Conservation (phyloP, 1,284 basidiomycete genomes). For the Cutaneotrichosporon spelunceum region DNA sequence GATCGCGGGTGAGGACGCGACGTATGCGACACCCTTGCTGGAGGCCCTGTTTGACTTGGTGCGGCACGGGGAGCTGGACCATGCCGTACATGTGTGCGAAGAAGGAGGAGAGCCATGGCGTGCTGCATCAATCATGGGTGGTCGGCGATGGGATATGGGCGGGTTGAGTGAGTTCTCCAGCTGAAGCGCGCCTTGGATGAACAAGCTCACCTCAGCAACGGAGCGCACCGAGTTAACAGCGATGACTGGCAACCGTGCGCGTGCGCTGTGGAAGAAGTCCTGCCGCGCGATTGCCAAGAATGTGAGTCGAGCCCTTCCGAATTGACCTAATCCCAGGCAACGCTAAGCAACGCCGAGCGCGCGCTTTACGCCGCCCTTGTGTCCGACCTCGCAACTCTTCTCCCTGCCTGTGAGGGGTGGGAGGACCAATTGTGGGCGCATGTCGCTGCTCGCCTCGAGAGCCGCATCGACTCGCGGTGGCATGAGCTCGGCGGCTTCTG, state of each 20-base stretch:
- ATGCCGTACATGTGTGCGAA: slow-evolving; percentile 77
- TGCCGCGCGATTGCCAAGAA: slow-evolving; percentile 75
- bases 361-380: slow-evolving; percentile 82
- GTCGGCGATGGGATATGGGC: slow-evolving; percentile 43
- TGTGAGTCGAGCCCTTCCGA: slow-evolving; percentile 52
- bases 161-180: slow-evolving; percentile 38
- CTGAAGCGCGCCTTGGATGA: no score
- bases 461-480: slow-evolving; percentile 44
- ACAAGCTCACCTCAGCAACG: slow-evolving; percentile 44
- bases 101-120: slow-evolving; percentile 87
- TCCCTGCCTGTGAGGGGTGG: slow-evolving; percentile 79
- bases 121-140: slow-evolving; percentile 52
- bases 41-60: slow-evolving; percentile 47
- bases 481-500: slow-evolving; percentile 50
- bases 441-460: slow-evolving; percentile 78
- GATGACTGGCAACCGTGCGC: slow-evolving; percentile 62
- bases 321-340: slow-evolving; percentile 55
- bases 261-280: slow-evolving; percentile 78
- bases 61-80: slow-evolving; percentile 65
- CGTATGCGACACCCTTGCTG: slow-evolving; percentile 43
- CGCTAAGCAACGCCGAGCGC: slow-evolving; percentile 70
- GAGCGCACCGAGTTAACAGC: slow-evolving; percentile 41
- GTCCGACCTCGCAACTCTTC: slow-evolving; percentile 73
- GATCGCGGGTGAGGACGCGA: slow-evolving; percentile 49
- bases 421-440: slow-evolving; percentile 94